phyloP scores from a whole-genome alignment of 2,329 filamentous ascomycete genomes.

The Arthrobotrys iridis region DNA sequence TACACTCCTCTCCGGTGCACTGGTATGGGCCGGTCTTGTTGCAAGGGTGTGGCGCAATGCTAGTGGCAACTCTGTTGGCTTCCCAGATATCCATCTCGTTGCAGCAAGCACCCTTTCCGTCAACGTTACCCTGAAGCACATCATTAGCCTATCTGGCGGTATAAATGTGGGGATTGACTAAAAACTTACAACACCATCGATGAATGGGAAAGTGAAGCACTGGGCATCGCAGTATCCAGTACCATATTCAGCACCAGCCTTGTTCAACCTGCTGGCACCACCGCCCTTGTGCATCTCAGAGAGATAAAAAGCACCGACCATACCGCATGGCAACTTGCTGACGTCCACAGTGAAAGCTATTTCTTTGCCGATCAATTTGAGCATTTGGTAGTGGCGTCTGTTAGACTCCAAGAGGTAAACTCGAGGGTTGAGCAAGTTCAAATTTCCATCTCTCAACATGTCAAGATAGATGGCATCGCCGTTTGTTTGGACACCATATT shows the following conservation, averaged over 20 bases:
- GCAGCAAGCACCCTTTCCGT: conserved; percentile 73
- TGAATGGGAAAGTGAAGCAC: conserved; percentile 68
- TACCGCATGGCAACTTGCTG: conserved; percentile 73
- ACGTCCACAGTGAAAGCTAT: conserved; percentile 79
- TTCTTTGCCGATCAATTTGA: conserved; percentile 73
- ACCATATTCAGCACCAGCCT: conserved; percentile 70
- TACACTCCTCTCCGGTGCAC: conserved; percentile 67
- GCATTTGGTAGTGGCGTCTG: conserved; percentile 72
- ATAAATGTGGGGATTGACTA: not conserved
- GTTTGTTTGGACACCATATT: conserved; percentile 67
- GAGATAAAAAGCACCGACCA: conserved; percentile 77
- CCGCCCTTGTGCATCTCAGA: conserved; percentile 72
- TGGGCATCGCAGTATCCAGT: conserved; percentile 73
- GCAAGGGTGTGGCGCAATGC: conserved; percentile 75
- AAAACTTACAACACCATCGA: conserved; percentile 64
- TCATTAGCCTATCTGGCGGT: not conserved
- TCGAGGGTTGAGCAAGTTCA: conserved; percentile 67
- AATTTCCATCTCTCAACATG: too few species aligned
- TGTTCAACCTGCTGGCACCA: conserved; percentile 67
- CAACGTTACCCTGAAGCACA: conserved; percentile 64
- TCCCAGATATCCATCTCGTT: conserved; percentile 77
- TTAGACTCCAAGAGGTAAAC: conserved; percentile 72
- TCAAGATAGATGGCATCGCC: conserved; percentile 64
- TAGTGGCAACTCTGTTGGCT: conserved; percentile 72
- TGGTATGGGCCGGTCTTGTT: conserved; percentile 64